phyloP scores from a whole-genome alignment of 805 yeast genomes.

The Candida easanensis region DNA sequence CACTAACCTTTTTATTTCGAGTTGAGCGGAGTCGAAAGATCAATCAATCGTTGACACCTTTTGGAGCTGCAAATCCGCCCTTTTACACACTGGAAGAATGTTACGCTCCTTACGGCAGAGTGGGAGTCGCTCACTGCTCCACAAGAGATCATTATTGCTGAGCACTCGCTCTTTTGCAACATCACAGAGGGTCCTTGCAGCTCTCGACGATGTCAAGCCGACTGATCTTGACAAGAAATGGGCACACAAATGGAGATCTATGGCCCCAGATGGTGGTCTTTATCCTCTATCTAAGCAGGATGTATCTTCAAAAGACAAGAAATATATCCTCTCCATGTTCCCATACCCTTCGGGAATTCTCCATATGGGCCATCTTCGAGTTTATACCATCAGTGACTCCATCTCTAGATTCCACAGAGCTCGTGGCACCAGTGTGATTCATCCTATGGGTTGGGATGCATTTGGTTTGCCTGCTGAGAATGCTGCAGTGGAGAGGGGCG shows the following conservation, averaged over 20 bases:
- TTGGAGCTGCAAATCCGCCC: too few relatives aligned
- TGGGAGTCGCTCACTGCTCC: too few relatives aligned
- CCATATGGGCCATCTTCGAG: slow-evolving; percentile 93
- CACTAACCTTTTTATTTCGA: too few relatives aligned
- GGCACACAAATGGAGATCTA: slow-evolving; percentile 44
- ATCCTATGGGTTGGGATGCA: slow-evolving; percentile 99
- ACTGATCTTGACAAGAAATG: slow-evolving; percentile 47
- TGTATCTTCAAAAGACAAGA: slow-evolving; percentile 30
- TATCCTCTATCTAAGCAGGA: slow-evolving; percentile 33
- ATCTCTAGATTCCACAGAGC: slow-evolving; percentile 75
- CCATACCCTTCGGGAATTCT: slow-evolving; percentile 95
- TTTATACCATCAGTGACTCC: slow-evolving; percentile 86
- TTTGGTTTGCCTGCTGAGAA: slow-evolving; percentile 98
- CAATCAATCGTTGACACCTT: too few relatives aligned
- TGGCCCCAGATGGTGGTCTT: slow-evolving; percentile 33
- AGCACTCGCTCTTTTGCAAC: not conserved
- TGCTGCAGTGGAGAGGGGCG: slow-evolving; percentile 86
- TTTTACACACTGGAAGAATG: too few relatives aligned
- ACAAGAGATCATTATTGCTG: too few relatives aligned
- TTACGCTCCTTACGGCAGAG: not conserved
- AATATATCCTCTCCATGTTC: slow-evolving; percentile 81
- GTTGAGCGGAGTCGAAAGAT: too few relatives aligned
- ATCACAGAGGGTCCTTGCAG: not conserved
- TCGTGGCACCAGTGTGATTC: slow-evolving; percentile 75
- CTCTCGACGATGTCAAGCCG: not conserved